Base-by-base conservation (phyloP, 345 rosid species). In the Hibiscus tridactylites region DNA sequence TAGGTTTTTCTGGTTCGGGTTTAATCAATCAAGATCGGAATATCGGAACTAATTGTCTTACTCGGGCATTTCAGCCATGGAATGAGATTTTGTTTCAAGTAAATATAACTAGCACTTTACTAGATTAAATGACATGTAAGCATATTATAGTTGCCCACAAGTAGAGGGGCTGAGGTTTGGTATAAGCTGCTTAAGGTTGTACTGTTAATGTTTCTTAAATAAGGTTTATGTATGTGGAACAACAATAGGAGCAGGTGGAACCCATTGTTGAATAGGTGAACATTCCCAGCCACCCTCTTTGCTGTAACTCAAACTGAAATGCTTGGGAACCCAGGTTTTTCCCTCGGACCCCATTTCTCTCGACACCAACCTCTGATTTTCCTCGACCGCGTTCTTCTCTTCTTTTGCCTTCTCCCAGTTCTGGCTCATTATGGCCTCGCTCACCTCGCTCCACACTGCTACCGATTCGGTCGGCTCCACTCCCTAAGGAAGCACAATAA, bases 401-500 rank as follows among this genome's bases (percentile, higher is more conserved):
- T 86, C 85, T 52, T 76, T 82, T 42, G 96, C 97, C 79, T 81
- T 87, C 71, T 81, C 88, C 97, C 97, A 94, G 1, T 91, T 87
- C 24, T 80, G 74, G 44, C 24, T 83, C 64, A 90, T 52, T 9
- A 94, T 87, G 33, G 76, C 88, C 77, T 72, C 78, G 84, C 86
- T 90, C 53, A 86, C 85, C 71, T 76, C 82, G 16, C 88, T 75
- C 98, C 98, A 91, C 16, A 94, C 92, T n/a, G 65, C 70, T 0
- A 84, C 85, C 0, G 98, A 90, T 82, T 94, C 97, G 19, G 76
- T 88, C 68, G 66, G 46, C 76, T 62, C 68, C 66, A 94, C 78
- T 31, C 79, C 90, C 98, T 94, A 39, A 68, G 2, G 0, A 2
- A 17, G 17, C 21, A n/a, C 8, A 53, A 5, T 6, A 53, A n/a